Conservation (phyloP, 257 asterid genomes). For the Solanum tarapatanum region DNA sequence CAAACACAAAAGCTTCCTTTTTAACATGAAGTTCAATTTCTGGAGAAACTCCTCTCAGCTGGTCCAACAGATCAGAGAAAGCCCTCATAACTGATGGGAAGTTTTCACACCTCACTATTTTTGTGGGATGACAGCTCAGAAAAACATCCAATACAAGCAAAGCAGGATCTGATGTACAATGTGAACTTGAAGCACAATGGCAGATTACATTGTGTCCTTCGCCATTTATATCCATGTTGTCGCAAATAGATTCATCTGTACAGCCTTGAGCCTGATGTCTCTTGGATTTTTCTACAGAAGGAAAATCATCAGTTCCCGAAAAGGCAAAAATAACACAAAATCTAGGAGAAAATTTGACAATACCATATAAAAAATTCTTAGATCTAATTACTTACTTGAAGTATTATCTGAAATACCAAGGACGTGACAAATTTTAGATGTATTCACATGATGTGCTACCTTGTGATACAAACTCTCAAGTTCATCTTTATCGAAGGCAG, state of each 20-base stretch:
- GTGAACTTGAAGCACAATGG: not conserved
- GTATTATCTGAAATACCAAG: not conserved
- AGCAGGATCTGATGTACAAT: not conserved
- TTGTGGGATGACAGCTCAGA: not conserved
- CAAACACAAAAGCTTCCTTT: not conserved
- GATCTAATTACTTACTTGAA: constrained; percentile 2
- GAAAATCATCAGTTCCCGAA: not conserved
- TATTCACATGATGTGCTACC: constrained; percentile 18
- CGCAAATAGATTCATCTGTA: constrained; percentile 1
- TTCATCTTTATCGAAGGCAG: constrained; percentile 25
- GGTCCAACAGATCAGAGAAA: constrained; percentile 3
- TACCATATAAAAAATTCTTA: not conserved
- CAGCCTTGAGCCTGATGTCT: not conserved
- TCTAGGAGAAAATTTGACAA: not conserved
- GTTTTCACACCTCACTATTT: not conserved
- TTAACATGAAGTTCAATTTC: not conserved
- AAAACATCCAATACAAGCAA: constrained; percentile 1
- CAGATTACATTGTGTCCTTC: not conserved
- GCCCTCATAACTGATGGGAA: not conserved
- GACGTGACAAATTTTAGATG: constrained; percentile 21
- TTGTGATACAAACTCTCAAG: constrained; percentile 13
- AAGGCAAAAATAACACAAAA: not conserved
- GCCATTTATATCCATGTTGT: not conserved
- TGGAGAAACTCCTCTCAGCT: not conserved
- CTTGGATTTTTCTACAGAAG: not conserved